Conservation (phyloP, 2,329 filamentous ascomycete genomes). For the Venturia oleaginea region DNA sequence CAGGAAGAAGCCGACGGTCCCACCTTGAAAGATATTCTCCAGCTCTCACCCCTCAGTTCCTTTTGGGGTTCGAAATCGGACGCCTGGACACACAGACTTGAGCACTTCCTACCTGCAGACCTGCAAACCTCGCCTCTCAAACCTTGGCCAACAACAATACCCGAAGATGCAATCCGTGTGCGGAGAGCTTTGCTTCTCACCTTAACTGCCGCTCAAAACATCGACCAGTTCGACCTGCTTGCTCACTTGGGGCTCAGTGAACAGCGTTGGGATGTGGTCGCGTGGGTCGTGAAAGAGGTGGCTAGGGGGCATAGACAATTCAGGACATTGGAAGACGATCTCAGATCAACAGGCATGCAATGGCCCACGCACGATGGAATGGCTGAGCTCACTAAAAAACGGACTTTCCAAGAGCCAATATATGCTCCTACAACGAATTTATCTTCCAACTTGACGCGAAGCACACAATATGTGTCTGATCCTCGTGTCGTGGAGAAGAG, state of each 20-base stretch:
- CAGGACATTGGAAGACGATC: neutral
- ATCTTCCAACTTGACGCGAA: neutral
- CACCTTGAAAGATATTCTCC: neutral
- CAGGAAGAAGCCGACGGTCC: neutral
- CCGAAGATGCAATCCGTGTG: neutral
- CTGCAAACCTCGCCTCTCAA: constrained; percentile 17
- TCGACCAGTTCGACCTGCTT: constrained; percentile 30
- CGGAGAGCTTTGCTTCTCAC: neutral
- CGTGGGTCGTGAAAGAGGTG: constrained; percentile 26
- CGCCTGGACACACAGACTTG: neutral
- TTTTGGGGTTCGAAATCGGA: neutral
- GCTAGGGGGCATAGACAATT: neutral
- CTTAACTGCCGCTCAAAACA: constrained; percentile 5
- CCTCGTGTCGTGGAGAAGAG: constrained; percentile 14
- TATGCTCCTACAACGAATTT: neutral
- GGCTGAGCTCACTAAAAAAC: neutral
- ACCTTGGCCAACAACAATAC: constrained; percentile 17
- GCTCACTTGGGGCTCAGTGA: constrained; percentile 30
- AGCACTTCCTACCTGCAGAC: constrained; percentile 2
- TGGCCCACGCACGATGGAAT: neutral
- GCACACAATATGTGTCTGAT: neutral
- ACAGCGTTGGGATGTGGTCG: constrained; percentile 34
- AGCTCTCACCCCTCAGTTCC: neutral
- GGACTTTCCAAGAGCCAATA: neutral
- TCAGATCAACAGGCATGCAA: constrained; percentile 1